phyloP scores from a whole-genome alignment of 371 early-diverging fungal species.

The Lichtheimia ornata region DNA sequence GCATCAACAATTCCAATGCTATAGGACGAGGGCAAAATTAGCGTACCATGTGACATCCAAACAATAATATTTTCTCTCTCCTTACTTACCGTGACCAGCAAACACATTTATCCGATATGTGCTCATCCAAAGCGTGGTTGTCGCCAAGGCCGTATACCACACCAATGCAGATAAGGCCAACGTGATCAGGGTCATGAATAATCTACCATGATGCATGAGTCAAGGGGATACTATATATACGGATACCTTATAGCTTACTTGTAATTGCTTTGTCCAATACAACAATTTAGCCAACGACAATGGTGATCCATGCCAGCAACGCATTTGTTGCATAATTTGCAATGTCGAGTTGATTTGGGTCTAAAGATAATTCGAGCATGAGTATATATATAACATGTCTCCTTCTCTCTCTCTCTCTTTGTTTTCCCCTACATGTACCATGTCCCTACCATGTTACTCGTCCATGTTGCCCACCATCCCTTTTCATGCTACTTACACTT shows the following conservation, averaged over 20 bases:
- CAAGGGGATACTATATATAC: slow-evolving; percentile 4
- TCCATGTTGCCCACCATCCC: not conserved
- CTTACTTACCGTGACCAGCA: slow-evolving; percentile 34
- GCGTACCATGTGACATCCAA: too few species aligned
- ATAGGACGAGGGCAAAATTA: too few species aligned
- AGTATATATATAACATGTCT: not conserved
- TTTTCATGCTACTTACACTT: slow-evolving; percentile 33
- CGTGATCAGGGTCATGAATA: slow-evolving; percentile 26
- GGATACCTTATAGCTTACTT: slow-evolving; percentile 18
- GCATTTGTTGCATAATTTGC: slow-evolving; percentile 86
- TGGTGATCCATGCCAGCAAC: slow-evolving; percentile 83
- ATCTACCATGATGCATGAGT: slow-evolving; percentile 19
- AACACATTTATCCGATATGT: slow-evolving; percentile 32
- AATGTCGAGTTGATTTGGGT: slow-evolving; percentile 59
- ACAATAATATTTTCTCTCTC: too few species aligned
- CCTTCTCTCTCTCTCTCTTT: not conserved
- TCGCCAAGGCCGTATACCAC: slow-evolving; percentile 30
- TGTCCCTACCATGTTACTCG: too few species aligned
- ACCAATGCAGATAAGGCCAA: slow-evolving; percentile 29
- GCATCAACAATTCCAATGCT: too few species aligned
- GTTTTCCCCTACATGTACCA: not conserved
- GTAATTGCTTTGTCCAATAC: slow-evolving; percentile 79
- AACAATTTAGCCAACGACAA: slow-evolving; percentile 79
- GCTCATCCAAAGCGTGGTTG: slow-evolving; percentile 32
- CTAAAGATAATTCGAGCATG: slow-evolving; percentile 9